Evolutionary conservation across 345 rosid genomes (phyloP).

Genomic region (Bruguiera sexangula): DNA sequence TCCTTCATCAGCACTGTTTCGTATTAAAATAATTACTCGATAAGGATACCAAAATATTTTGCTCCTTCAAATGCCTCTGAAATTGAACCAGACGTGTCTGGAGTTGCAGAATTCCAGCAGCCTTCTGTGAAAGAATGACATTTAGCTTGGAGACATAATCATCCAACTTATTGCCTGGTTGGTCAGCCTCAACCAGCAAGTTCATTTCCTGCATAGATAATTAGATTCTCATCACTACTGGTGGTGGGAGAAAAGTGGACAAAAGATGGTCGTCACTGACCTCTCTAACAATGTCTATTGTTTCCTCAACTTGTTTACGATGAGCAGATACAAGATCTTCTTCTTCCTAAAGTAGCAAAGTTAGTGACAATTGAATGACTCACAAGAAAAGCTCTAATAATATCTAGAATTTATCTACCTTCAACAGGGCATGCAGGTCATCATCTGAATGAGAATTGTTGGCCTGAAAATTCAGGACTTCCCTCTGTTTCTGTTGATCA

Average conservation of each 20-base stretch:
- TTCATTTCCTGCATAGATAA: slow-evolving; percentile 53
- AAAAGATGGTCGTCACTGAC: slow-evolving; percentile 17
- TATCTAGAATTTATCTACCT: slow-evolving; percentile 26
- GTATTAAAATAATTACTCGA: slow-evolving; percentile 10
- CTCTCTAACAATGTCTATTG: slow-evolving; percentile 51
- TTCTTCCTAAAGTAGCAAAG: slow-evolving; percentile 42
- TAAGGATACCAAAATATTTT: slow-evolving; percentile 43
- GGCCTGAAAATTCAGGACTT: slow-evolving; percentile 16
- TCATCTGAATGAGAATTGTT: slow-evolving; percentile 35
- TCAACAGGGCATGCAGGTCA: slow-evolving; percentile 45
- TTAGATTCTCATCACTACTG: slow-evolving; percentile 6
- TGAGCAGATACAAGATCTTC: slow-evolving; percentile 61
- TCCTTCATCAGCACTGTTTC: not conserved
- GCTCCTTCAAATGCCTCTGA: slow-evolving; percentile 46
- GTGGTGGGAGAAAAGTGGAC: not conserved
- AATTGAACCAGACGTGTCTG: slow-evolving; percentile 50
- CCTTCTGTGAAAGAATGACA: slow-evolving; percentile 53
- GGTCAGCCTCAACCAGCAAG: slow-evolving; percentile 55
- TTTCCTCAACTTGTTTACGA: slow-evolving; percentile 53
- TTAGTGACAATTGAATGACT: not conserved
- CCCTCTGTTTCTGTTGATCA: slow-evolving; percentile 20
- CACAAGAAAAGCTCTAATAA: not conserved
- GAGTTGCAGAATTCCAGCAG: slow-evolving; percentile 53
- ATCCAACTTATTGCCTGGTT: slow-evolving; percentile 58
- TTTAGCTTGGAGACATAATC: slow-evolving; percentile 48